Evolutionary conservation across 2,329 filamentous ascomycete species (phyloP).

Genomic region (Fusarium denticulatum): DNA sequence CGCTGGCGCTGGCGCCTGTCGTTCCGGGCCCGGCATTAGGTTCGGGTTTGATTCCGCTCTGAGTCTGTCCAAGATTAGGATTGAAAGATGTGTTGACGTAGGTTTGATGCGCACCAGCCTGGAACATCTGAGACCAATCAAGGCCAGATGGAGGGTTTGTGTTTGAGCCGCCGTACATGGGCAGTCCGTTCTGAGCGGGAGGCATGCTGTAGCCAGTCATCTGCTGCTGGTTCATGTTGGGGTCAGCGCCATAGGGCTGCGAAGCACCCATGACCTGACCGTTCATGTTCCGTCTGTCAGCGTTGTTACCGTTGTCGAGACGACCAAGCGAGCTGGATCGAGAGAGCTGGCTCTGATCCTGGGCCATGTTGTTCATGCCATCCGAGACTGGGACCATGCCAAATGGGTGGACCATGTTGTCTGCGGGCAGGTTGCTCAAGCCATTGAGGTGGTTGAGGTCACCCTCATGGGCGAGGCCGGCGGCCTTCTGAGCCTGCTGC

Average conservation of each 20-base stretch:
- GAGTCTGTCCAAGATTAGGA: conserved; percentile 74
- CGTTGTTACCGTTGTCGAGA: conserved; percentile 64
- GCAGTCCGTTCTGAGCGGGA: conserved; percentile 70
- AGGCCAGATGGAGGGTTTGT: conserved; percentile 70
- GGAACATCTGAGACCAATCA: conserved; percentile 84
- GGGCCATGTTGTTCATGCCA: conserved; percentile 67
- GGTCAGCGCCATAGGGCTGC: conserved; percentile 67
- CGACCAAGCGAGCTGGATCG: conserved; percentile 69
- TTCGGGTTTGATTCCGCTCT: conserved; percentile 76
- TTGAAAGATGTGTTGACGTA: conserved; percentile 70
- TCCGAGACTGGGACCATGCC: conserved; percentile 66
- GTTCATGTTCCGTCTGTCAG: conserved; percentile 66
- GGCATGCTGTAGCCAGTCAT: conserved; percentile 72
- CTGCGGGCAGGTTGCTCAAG: conserved; percentile 66
- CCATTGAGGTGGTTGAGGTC: conserved; percentile 69
- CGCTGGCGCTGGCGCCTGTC: conserved; percentile 58
- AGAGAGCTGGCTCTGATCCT: conserved; percentile 70
- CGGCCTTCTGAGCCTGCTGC: conserved; percentile 66
- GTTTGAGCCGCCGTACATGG: conserved; percentile 69
- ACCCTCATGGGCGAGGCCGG: conserved; percentile 62
- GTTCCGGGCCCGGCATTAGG: conserved; percentile 64
- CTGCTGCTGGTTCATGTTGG: conserved; percentile 72
- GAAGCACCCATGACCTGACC: conserved; percentile 62
- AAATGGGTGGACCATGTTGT: conserved; percentile 68
- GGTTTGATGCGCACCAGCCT: conserved; percentile 73